A percentile compares a stretch with the other conserved stretches of the same genome.
Conservation (phyloP, 2,329 filamentous ascomycete genomes). For the Cladophialophora carrionii region DNA sequence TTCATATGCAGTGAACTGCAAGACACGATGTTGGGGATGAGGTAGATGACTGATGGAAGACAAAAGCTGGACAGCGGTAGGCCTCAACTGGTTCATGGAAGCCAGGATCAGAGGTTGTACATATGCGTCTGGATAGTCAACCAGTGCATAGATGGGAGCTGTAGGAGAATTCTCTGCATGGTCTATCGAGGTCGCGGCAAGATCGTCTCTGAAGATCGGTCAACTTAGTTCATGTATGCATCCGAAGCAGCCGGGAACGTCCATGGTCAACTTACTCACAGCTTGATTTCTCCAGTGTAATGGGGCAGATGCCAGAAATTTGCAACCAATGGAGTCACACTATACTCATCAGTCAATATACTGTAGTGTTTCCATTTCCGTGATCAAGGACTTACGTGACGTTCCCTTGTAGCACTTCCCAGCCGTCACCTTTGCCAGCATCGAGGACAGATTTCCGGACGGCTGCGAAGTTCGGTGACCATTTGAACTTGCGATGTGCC, state of each 20-base stretch:
- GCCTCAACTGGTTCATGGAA: slow-evolving; percentile 68
- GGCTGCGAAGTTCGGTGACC: slow-evolving; percentile 84
- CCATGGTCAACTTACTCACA: slow-evolving; percentile 66
- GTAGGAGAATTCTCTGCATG: not conserved
- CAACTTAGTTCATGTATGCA: slow-evolving; percentile 10
- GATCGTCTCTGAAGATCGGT: slow-evolving; percentile 20
- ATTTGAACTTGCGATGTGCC: slow-evolving; percentile 88
- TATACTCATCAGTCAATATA: slow-evolving; percentile 47
- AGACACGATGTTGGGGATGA: slow-evolving; percentile 53
- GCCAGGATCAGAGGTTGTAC: slow-evolving; percentile 81
- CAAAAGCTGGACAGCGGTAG: slow-evolving; percentile 60
- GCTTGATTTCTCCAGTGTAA: slow-evolving; percentile 71
- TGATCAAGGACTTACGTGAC: slow-evolving; percentile 66
- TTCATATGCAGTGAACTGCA: slow-evolving; percentile 89
- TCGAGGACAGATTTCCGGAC: slow-evolving; percentile 86
- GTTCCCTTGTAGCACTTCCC: slow-evolving; percentile 83
- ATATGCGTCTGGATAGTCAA: slow-evolving; percentile 86
- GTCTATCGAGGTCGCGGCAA: slow-evolving; percentile 7
- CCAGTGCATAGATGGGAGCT: slow-evolving; percentile 65
- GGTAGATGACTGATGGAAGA: slow-evolving; percentile 55
- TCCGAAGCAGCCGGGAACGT: not conserved
- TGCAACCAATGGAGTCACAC: slow-evolving; percentile 85
- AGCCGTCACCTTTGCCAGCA: slow-evolving; percentile 80
- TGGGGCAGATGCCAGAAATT: slow-evolving; percentile 83
- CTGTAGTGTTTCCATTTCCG: not conserved